Conservation (phyloP, 768 basidiomycete species). For the Mycena haematopus region DNA sequence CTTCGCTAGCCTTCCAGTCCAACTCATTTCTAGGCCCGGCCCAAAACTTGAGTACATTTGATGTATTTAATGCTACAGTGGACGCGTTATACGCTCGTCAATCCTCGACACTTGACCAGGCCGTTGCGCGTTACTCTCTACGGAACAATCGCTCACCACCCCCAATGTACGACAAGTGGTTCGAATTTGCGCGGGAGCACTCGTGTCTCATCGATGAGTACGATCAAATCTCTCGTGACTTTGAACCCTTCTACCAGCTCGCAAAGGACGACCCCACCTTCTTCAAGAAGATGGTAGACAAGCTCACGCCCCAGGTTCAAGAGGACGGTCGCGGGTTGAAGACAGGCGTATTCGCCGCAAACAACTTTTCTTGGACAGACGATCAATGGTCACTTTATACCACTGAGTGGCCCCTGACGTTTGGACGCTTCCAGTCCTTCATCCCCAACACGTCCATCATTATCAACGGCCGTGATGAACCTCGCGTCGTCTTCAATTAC, state of each 20-base stretch:
- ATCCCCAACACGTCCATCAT: conserved; percentile 28
- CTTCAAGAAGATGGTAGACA: conserved; percentile 27
- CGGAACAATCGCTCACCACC: conserved; percentile 29
- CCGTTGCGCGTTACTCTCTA: conserved; percentile 25
- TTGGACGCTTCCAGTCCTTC: conserved; percentile 17
- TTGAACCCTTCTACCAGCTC: conserved; percentile 31
- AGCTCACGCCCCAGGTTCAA: conserved; percentile 13
- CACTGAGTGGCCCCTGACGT: conserved; percentile 25
- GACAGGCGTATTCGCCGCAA: conserved; percentile 15
- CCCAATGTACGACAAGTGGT: conserved; percentile 28
- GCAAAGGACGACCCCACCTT: conserved; percentile 25
- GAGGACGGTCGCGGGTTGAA: conserved; percentile 24
- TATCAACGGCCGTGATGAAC: conserved; percentile 31
- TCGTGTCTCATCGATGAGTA: conserved; percentile 32
- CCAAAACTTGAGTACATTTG: not conserved
- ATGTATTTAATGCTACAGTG: not conserved
- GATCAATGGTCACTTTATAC: conserved; percentile 26
- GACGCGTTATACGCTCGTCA: conserved; percentile 20
- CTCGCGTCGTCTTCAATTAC: conserved; percentile 28
- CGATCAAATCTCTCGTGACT: conserved; percentile 29
- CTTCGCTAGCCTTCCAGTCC: not conserved
- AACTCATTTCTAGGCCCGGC: not conserved
- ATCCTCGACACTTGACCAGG: conserved; percentile 24
- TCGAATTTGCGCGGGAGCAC: conserved; percentile 15
- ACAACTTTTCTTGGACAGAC: conserved; percentile 21